Conservation (phyloP, 805 yeast genomes). For the Nakazawaea molendinolei region DNA sequence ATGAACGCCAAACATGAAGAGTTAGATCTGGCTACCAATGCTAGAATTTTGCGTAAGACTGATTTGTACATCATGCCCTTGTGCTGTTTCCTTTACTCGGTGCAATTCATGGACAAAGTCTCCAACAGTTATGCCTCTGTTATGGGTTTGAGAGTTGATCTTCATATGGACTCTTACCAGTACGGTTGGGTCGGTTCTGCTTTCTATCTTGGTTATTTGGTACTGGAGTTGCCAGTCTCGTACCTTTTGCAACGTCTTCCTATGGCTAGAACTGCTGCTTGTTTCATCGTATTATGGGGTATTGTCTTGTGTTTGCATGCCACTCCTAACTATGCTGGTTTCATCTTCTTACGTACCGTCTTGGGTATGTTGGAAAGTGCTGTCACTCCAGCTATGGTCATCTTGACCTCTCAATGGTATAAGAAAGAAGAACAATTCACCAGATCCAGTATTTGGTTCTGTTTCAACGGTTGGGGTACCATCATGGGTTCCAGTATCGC, state of each 20-base stretch:
- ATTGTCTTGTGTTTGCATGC: slow-evolving; percentile 40
- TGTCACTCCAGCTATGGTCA: slow-evolving; percentile 48
- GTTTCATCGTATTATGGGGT: slow-evolving; percentile 53
- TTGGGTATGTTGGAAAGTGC: slow-evolving; percentile 44
- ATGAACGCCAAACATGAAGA: slow-evolving; percentile 24
- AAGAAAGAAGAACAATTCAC: slow-evolving; percentile 35
- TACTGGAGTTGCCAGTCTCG: slow-evolving; percentile 42
- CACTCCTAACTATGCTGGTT: slow-evolving; percentile 25
- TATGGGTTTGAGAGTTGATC: slow-evolving; percentile 49
- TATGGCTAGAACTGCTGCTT: slow-evolving; percentile 39
- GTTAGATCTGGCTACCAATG: slow-evolving; percentile 16
- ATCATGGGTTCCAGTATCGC: slow-evolving; percentile 43
- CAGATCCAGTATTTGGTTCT: slow-evolving; percentile 33
- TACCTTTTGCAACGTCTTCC: slow-evolving; percentile 44
- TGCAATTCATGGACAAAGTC: slow-evolving; percentile 53
- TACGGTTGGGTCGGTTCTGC: slow-evolving; percentile 49
- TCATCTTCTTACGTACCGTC: slow-evolving; percentile 35
- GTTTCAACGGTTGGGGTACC: slow-evolving; percentile 33
- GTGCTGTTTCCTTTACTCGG: slow-evolving; percentile 6
- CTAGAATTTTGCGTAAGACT: slow-evolving; percentile 31
- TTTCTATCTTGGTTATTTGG: slow-evolving; percentile 45
- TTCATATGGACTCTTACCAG: slow-evolving; percentile 35
- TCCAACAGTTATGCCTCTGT: slow-evolving; percentile 53
- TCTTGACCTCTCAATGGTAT: slow-evolving; percentile 50
- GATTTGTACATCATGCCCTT: slow-evolving; percentile 18